Evolutionary conservation across 306 rosid genomes (phyloP).

Genomic region (Quercus rubra): DNA sequence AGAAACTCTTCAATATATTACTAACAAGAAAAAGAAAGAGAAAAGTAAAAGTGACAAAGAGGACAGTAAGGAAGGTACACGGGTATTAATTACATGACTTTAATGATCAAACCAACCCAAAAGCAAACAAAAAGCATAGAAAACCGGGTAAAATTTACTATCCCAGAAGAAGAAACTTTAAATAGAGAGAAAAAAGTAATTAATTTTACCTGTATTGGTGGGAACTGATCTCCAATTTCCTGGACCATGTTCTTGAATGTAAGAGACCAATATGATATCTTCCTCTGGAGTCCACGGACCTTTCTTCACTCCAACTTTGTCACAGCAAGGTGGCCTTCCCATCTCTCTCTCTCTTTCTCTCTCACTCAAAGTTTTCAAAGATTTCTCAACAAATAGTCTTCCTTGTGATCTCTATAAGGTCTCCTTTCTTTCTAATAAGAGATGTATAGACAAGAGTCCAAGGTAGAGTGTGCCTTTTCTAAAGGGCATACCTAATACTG

Average conservation of each 20-base stretch:
- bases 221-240: conserved; percentile 98
- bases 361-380: background rate
- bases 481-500: background rate
- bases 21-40: background rate
- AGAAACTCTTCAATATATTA: background rate
- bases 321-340: conserved; percentile 96
- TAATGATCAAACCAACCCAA: conserved; percentile 14
- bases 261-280: conserved; percentile 86
- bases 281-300: conserved; percentile 99
- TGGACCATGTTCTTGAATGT: conserved; percentile 87
- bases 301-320: conserved; percentile 74
- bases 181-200: background rate
- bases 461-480: conserved; percentile 30
- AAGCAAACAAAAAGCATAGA: background rate
- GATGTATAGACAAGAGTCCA: conserved; percentile 31
- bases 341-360: conserved; percentile 26
- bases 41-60: background rate
- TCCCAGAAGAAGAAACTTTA: background rate
- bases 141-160: no score
- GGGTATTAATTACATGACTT: background rate
- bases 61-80: background rate
- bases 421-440: background rate
- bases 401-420: background rate
- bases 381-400: background rate
- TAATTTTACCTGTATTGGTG: conserved; percentile 54